Base-by-base conservation (phyloP, 306 rosid species). In the Citrullus amarus region DNA sequence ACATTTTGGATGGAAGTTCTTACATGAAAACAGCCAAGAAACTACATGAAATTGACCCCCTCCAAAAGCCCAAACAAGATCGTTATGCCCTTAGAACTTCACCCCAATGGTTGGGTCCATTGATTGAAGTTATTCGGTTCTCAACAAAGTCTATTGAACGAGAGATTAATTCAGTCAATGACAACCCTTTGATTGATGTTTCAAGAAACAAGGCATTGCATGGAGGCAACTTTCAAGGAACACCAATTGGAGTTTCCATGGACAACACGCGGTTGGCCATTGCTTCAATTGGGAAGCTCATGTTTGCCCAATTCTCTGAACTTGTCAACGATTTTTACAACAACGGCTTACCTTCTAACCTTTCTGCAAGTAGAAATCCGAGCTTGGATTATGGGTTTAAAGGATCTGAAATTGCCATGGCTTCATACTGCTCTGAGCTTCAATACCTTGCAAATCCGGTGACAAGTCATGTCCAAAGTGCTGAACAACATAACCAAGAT, bases 191-290 rank as follows among this genome's bases (percentile, higher is more conserved):
- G 86, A 93, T 93, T 50, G 98, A 93, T 80, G 98, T 93, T 10
- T 93, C 98, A 0, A 91, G 98, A 76, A 91, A 93, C 85, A 89
- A 84, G 88, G 98, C 98, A 13, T 22, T 93, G n/a, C 96, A 91
- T 65, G 98, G 98, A 39, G 98, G 98, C 25, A 93, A 93, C 79
- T 93, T 93, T 66, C 98, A 93, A 46, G 98, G 98, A 32, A 93
- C 98, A 0, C 98, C 98, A 0, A 93, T 93, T 69, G 98, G 98
- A 15, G 98, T 93, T 5, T 93, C 98, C 11, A 93, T 93, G 98
- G 98, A 93, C 61, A 93, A 91, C 43, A 91, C 97, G 0, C 96
- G 98, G 67, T 79, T 93, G 82, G 98, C 97, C 25, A 38, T 91
- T 60, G 98, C 96, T 8, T 82, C 97, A 6, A 91, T 91, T 43